phyloP scores from a whole-genome alignment of 2,329 filamentous ascomycete genomes.

The Rhinocladiella similis region DNA sequence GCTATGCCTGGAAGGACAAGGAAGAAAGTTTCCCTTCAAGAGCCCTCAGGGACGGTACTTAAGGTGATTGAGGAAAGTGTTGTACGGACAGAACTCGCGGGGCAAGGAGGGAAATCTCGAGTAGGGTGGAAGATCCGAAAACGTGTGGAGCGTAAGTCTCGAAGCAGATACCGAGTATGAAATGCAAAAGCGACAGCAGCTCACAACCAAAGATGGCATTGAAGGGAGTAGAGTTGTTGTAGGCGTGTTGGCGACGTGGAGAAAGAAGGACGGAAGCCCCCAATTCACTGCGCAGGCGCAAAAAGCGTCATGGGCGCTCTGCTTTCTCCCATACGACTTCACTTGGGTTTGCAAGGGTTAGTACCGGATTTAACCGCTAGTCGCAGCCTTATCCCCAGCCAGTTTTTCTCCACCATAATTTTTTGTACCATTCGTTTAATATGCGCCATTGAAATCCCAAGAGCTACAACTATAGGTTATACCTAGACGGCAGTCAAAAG shows the following conservation, averaged over 20 bases:
- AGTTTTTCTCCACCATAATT: conserved; percentile 11
- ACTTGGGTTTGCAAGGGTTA: background rate
- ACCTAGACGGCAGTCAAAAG: no score
- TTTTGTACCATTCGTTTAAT: background rate
- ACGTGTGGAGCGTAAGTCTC: no score
- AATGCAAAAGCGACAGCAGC: background rate
- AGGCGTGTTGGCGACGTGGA: conserved; percentile 21
- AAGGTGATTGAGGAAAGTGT: background rate
- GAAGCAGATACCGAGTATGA: background rate
- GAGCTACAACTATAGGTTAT: no score
- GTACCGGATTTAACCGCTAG: background rate
- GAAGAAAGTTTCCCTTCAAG: no score
- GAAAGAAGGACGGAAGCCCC: conserved; percentile 12
- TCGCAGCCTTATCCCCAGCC: conserved; percentile 13
- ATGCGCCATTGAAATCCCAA: no score
- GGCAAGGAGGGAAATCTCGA: background rate
- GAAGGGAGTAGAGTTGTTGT: conserved; percentile 5
- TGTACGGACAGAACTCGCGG: background rate
- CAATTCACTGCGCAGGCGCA: conserved; percentile 8
- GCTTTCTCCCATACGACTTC: background rate
- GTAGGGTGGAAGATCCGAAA: no score
- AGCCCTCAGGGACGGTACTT: background rate
- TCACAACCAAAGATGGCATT: background rate
- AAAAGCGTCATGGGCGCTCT: conserved; percentile 6
- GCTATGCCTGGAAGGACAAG: background rate